Evolutionary conservation across 306 rosid genomes (phyloP).

Genomic region (Cucumis melo): DNA sequence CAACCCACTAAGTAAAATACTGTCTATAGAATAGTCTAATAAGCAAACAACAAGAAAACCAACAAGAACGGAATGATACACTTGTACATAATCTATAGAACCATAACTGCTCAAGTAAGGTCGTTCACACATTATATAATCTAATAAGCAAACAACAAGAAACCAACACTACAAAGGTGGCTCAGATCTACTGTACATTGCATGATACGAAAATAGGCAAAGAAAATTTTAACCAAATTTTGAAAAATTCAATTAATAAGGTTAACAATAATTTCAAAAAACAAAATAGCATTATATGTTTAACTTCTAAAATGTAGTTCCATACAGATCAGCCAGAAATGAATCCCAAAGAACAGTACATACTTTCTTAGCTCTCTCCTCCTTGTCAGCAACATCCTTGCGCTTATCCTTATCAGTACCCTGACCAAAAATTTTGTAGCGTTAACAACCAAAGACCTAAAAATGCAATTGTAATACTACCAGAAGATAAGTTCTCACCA

Average conservation of each 20-base stretch:
- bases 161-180: too few relatives aligned
- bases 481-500: conserved; percentile 28
- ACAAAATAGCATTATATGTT: background rate
- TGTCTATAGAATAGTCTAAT: too few relatives aligned
- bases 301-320: background rate
- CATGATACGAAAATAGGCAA: background rate
- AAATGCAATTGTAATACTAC: background rate
- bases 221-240: background rate
- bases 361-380: conserved; percentile 89
- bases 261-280: too few relatives aligned
- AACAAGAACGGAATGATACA: too few relatives aligned
- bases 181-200: background rate
- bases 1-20: too few relatives aligned
- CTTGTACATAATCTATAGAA: too few relatives aligned
- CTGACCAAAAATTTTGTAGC: conserved; percentile 10
- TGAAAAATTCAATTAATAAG: background rate
- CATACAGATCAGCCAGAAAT: background rate
- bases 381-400: conserved; percentile 71
- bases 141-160: background rate
- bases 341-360: background rate
- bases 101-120: too few relatives aligned
- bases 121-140: too few relatives aligned
- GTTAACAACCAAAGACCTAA: background rate
- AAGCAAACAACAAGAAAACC: too few relatives aligned
- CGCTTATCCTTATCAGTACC: conserved; percentile 90